Percentiles rank a stretch among this genome's conserved stretches.
Evolutionary conservation across 129 eudicot genomes (phyloP).

Genomic region (Scalesia atractyloides): DNA sequence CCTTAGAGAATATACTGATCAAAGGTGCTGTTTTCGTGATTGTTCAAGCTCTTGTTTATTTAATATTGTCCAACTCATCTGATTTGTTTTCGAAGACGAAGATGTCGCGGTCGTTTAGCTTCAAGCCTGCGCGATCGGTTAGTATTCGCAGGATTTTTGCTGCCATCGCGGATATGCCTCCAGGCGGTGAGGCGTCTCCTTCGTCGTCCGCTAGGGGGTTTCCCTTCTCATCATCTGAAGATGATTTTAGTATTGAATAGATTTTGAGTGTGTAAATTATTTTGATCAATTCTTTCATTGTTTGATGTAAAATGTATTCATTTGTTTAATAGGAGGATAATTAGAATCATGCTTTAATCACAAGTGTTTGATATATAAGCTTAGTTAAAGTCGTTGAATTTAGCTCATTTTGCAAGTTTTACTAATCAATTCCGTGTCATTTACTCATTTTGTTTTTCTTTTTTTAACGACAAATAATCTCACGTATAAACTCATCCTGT

Average conservation of each 20-base stretch:
- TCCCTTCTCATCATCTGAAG: constrained; percentile 21
- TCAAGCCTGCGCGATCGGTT: constrained; percentile 42
- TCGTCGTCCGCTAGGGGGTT: constrained; percentile 33
- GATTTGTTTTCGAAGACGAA: constrained; percentile 43
- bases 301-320: neutral
- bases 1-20: constrained; percentile 23
- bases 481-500: too few relatives aligned
- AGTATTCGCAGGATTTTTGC: constrained; percentile 51
- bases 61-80: constrained; percentile 51
- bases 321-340: too few relatives aligned
- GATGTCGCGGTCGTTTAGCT: constrained; percentile 50
- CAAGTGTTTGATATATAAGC: too few relatives aligned
- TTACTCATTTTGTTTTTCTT: too few relatives aligned
- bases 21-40: constrained; percentile 45
- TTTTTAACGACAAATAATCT: too few relatives aligned
- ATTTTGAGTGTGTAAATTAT: neutral
- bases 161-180: constrained; percentile 49
- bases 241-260: constrained; percentile 29
- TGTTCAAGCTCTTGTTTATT: constrained; percentile 55
- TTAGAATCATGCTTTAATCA: too few relatives aligned
- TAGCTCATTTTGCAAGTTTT: too few relatives aligned
- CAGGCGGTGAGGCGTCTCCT: constrained; percentile 42
- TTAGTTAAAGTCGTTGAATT: too few relatives aligned
- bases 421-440: too few relatives aligned
- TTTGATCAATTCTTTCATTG: neutral